A percentile compares a stretch with the other conserved stretches of the same genome.
These are phyloP conservation scores for Paecilomyces formosus DNA, from an alignment of 2,329 filamentous ascomycete genomes.

Conservation along the genomic window DNA sequence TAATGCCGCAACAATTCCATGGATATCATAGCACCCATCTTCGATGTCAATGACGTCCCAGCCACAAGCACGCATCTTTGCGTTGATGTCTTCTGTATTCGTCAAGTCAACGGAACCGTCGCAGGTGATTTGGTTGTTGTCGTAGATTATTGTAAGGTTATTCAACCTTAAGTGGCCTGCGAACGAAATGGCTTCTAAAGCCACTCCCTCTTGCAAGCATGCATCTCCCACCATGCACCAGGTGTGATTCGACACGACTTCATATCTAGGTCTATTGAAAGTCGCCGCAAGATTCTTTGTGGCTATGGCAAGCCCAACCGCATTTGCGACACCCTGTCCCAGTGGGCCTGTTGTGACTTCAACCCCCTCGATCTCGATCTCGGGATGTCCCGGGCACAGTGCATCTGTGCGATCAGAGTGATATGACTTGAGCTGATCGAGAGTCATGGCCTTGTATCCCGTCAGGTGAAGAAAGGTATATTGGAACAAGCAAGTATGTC, in stretches of 20 bases:
- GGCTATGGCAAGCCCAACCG: conserved; percentile 52
- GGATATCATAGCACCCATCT: conserved; percentile 47
- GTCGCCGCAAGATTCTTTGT: conserved; percentile 46
- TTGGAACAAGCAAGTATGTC: conserved; percentile 50
- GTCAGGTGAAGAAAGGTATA: conserved; percentile 48
- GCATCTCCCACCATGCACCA: conserved; percentile 54
- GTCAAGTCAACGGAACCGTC: conserved; percentile 49
- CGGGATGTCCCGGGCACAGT: conserved; percentile 45
- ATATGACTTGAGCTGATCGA: conserved; percentile 52
- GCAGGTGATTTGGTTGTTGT: conserved; percentile 56
- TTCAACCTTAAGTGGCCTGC: conserved; percentile 50
- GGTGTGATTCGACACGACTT: conserved; percentile 43
- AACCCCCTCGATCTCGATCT: conserved; percentile 48
- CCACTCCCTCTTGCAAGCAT: conserved; percentile 53
- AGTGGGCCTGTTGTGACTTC: conserved; percentile 53
- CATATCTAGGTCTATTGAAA: conserved; percentile 44
- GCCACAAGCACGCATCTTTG: conserved; percentile 50
- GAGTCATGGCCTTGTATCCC: conserved; percentile 49
- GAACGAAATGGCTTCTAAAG: conserved; percentile 49
- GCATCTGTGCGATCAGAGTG: conserved; percentile 42
- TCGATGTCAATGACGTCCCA: conserved; percentile 50
- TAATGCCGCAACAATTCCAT: conserved; percentile 40
- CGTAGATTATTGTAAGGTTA: conserved; percentile 53
- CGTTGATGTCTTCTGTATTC: conserved; percentile 51
- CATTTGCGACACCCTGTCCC: conserved; percentile 53